phyloP scores from a whole-genome alignment of 2,329 filamentous ascomycete species.

The Emergomyces orientalis region DNA sequence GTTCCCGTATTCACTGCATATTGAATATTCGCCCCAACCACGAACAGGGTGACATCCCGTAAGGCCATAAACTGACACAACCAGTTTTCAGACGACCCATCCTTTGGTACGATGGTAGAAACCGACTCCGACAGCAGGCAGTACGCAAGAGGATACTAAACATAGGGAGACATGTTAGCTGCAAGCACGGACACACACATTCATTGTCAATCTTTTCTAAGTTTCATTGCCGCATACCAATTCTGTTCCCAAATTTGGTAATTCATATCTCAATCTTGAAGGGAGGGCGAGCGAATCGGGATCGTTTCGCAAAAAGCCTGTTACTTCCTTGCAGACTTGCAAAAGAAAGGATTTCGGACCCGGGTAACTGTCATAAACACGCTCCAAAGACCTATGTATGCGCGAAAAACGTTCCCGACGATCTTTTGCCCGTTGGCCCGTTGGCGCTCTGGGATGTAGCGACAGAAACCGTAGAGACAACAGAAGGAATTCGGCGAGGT shows the following conservation, averaged over 20 bases:
- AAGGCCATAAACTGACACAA: constrained; percentile 33
- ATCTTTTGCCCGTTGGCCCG: constrained; percentile 27
- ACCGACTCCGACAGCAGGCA: constrained; percentile 31
- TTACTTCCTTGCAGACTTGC: constrained; percentile 32
- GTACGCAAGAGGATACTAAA: constrained; percentile 32
- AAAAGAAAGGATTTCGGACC: constrained; percentile 33
- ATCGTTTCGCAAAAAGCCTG: constrained; percentile 28
- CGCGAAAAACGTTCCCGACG: constrained; percentile 33
- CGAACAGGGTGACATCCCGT: constrained; percentile 33
- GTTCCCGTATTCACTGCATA: constrained; percentile 30
- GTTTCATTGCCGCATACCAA: constrained; percentile 23
- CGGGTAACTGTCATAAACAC: constrained; percentile 34
- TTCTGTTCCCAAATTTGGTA: constrained; percentile 32
- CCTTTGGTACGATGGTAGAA: constrained; percentile 25
- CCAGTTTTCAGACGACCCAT: constrained; percentile 28
- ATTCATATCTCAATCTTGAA: constrained; percentile 24
- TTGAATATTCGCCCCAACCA: constrained; percentile 34
- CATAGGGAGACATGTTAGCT: not conserved
- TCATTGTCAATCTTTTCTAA: not conserved
- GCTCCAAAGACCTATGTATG: constrained; percentile 31
- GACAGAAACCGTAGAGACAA: constrained; percentile 32
- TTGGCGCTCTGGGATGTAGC: constrained; percentile 32
- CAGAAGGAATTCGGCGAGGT: constrained; percentile 32
- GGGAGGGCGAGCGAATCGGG: constrained; percentile 30
- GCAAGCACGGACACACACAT: not conserved